Evolutionary conservation across 2,329 filamentous ascomycete genomes (phyloP).

Genomic region (Fusarium armeniacum): DNA sequence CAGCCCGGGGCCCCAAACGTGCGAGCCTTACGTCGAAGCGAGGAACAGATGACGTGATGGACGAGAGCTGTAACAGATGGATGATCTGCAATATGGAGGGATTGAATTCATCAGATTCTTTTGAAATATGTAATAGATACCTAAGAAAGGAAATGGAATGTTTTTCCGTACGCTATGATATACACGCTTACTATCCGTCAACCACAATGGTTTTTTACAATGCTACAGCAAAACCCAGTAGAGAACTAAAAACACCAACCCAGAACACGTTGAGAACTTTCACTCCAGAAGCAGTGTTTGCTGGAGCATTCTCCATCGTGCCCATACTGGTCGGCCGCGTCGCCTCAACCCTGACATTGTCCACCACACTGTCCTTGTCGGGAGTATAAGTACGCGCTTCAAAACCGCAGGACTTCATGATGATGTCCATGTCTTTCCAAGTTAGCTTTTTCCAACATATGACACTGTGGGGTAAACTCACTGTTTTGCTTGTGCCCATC

Average conservation of each 20-base stretch:
- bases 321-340: conserved; percentile 45
- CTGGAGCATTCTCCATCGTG: neutral
- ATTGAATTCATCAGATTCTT: neutral
- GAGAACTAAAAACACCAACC: conserved; percentile 18
- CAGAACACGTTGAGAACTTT: neutral
- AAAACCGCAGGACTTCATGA: conserved; percentile 57
- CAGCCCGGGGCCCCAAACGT: conserved; percentile 4
- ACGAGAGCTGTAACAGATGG: neutral
- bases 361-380: conserved; percentile 51
- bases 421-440: conserved; percentile 54
- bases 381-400: conserved; percentile 48
- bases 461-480: conserved; percentile 37
- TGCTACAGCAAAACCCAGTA: conserved; percentile 23
- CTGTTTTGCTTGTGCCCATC: conserved; percentile 52
- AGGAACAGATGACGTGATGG: neutral
- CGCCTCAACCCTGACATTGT: conserved; percentile 55
- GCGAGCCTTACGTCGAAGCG: neutral
- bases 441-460: conserved; percentile 6
- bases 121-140: conserved; percentile 13
- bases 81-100: neutral
- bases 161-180: conserved; percentile 21
- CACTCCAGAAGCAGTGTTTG: conserved; percentile 5
- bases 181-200: conserved; percentile 6
- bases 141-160: conserved; percentile 15
- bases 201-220: conserved; percentile 9